Base-by-base conservation (phyloP, 1,139 yeast genomes). In the Protomyces arabidopsidicola region DNA sequence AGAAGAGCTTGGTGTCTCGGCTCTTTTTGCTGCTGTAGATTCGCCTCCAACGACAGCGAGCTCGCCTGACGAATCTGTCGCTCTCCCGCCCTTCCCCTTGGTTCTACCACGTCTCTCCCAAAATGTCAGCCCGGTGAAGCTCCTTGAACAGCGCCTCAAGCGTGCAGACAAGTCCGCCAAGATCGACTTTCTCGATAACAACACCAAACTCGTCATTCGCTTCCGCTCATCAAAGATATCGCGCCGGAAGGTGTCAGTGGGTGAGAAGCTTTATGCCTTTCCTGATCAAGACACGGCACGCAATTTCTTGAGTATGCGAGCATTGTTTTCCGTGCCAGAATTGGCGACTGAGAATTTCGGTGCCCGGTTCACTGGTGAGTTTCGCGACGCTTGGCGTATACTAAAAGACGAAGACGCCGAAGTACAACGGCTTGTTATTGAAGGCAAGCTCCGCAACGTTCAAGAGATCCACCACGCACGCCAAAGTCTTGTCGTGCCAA, bases 251-350 rank as follows among this genome's bases (percentile, higher is more conserved):
- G 56, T 58, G 14, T 18, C 34, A 12, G 45, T 58, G 16, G 51
- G 39, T 14, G 56, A 52, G 12, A 51, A 38, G 14, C 39, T 16
- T 6, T 58, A 39, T 45, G 6, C 12, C 34, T 58, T 58, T 16
- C 56, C 56, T 22, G 62, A 58, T 42, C 45, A 39, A 8, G 62
- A 58, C 14, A 58, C 62, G 1, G 53, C 52, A 22, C 27, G 52
- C 31, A 58, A 58, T 16, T 58, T 24, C 14, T 35, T 58, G 45
- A 50, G 56, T 38, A 35, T 58, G 31, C 53, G 53, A 24, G 62
- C 62, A 8, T 34, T 58, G 14, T 58, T 58, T 22, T 58, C 62
- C 6, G 56, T 58, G 10, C 62, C 52, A 12, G 62, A 58, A 35
- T 45, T 58, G 8, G 62, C 45, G 18, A 34, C 62, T 6, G 62